Conservation (phyloP, 2,329 filamentous ascomycete genomes). For the Anisogramma anomala region DNA sequence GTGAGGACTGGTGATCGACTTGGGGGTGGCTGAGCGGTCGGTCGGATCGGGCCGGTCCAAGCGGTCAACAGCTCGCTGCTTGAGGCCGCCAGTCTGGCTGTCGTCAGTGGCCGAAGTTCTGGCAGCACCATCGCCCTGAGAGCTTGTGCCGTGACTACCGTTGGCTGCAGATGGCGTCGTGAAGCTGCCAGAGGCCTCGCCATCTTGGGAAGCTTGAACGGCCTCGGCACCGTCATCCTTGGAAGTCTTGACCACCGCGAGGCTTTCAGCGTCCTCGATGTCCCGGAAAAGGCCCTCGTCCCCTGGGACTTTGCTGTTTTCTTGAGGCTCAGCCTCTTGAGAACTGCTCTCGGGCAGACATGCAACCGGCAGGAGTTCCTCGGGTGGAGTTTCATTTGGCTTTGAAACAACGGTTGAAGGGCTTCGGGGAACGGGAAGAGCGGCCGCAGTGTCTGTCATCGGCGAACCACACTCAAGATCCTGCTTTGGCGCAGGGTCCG, state of each 20-base stretch:
- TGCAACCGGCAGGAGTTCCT: constrained; percentile 2
- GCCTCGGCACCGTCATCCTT: neutral
- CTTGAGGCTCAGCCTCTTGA: neutral
- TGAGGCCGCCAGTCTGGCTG: constrained; percentile 7
- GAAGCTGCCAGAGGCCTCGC: neutral
- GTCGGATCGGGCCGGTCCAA: neutral
- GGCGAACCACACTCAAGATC: neutral
- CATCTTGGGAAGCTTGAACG: neutral
- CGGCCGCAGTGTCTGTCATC: neutral
- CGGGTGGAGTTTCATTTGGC: constrained; percentile 2
- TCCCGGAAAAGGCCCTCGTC: neutral
- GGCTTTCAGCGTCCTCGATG: neutral
- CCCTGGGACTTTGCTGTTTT: neutral
- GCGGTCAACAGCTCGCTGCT: constrained; percentile 9
- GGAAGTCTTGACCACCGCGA: neutral
- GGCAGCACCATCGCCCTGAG: constrained; percentile 2
- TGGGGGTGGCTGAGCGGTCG: constrained; percentile 10
- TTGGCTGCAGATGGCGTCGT: neutral
- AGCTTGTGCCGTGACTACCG: neutral
- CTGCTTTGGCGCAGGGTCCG: neutral
- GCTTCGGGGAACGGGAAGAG: neutral
- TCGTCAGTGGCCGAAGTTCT: constrained; percentile 8
- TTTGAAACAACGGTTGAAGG: constrained; percentile 6
- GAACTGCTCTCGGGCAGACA: neutral
- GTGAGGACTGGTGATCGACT: constrained; percentile 6